Conservation (phyloP, 2,329 filamentous ascomycete species). For the Talaromyces sp. region DNA sequence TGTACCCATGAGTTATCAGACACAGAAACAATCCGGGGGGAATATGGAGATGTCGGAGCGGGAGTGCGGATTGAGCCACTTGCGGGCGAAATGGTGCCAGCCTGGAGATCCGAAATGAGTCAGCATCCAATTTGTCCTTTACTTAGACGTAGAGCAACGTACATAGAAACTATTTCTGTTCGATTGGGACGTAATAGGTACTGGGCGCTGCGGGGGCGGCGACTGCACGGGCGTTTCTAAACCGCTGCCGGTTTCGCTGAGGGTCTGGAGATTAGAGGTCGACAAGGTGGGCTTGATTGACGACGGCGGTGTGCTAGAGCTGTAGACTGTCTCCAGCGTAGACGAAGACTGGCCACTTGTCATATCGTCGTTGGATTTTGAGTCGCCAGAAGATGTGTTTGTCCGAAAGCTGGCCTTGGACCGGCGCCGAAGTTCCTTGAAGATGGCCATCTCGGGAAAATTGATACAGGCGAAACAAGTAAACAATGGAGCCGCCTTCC, state of each 20-base stretch:
- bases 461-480: background rate
- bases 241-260: slow-evolving; percentile 35
- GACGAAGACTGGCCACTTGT: slow-evolving; percentile 60
- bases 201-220: slow-evolving; percentile 43
- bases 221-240: slow-evolving; percentile 24
- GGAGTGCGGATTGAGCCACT: slow-evolving; percentile 42
- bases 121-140: background rate
- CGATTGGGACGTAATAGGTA: slow-evolving; percentile 31
- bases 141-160: slow-evolving; percentile 15
- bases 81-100: slow-evolving; percentile 26
- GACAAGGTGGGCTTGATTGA: slow-evolving; percentile 61
- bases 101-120: slow-evolving; percentile 19
- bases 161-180: slow-evolving; percentile 40
- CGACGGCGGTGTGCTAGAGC: slow-evolving; percentile 62
- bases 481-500: slow-evolving; percentile 8
- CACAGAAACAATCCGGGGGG: slow-evolving; percentile 72
- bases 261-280: slow-evolving; percentile 52
- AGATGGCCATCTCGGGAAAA: slow-evolving; percentile 49
- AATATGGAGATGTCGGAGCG: slow-evolving; percentile 67
- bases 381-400: slow-evolving; percentile 33
- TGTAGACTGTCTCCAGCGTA: slow-evolving; percentile 54
- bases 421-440: slow-evolving; percentile 70
- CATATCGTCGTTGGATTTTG: slow-evolving; percentile 52
- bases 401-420: slow-evolving; percentile 70
- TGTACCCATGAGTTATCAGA: slow-evolving; percentile 79